Evolutionary conservation across 305 asterid genomes (phyloP).

Genomic region (Andrographis paniculata): DNA sequence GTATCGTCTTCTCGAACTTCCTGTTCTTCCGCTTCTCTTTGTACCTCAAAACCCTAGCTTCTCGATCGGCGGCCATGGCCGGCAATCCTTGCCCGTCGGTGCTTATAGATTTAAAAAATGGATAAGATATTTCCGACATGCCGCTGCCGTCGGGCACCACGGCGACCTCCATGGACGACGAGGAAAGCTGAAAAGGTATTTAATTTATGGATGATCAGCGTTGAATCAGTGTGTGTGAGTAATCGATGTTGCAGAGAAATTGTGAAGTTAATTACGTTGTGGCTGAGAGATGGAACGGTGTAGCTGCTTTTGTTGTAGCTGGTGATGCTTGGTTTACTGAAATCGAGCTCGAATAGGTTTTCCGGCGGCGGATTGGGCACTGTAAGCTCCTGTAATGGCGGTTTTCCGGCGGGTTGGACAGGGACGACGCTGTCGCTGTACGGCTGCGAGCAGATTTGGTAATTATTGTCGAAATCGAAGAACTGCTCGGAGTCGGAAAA

Average conservation of each 20-base stretch:
- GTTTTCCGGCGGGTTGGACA: constrained; percentile 31
- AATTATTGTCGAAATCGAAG: constrained; percentile 44
- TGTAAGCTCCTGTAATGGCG: constrained; percentile 18
- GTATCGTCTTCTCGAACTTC: constrained; percentile 63
- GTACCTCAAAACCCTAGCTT: constrained; percentile 75
- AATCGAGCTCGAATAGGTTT: constrained; percentile 38
- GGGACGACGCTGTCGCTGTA: constrained; percentile 53
- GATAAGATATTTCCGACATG: constrained; percentile 39
- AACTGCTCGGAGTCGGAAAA: constrained; percentile 42
- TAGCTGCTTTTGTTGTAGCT: constrained; percentile 49
- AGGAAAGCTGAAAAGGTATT: constrained; percentile 53
- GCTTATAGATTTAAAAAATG: constrained; percentile 17
- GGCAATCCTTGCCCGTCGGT: too few relatives aligned
- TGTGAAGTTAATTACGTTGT: constrained; percentile 27
- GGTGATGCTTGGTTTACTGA: constrained; percentile 32
- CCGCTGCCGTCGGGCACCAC: constrained; percentile 63
- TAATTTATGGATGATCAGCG: background rate
- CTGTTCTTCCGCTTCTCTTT: constrained; percentile 69
- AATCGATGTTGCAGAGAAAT: background rate
- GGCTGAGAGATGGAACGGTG: constrained; percentile 39
- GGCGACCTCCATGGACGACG: constrained; percentile 65
- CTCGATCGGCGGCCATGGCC: constrained; percentile 41
- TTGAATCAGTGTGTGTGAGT: background rate
- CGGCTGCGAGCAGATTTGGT: constrained; percentile 25
- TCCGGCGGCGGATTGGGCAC: constrained; percentile 23